Base-by-base conservation (phyloP, 2,329 filamentous ascomycete species). In the Coniochaeta sp. region DNA sequence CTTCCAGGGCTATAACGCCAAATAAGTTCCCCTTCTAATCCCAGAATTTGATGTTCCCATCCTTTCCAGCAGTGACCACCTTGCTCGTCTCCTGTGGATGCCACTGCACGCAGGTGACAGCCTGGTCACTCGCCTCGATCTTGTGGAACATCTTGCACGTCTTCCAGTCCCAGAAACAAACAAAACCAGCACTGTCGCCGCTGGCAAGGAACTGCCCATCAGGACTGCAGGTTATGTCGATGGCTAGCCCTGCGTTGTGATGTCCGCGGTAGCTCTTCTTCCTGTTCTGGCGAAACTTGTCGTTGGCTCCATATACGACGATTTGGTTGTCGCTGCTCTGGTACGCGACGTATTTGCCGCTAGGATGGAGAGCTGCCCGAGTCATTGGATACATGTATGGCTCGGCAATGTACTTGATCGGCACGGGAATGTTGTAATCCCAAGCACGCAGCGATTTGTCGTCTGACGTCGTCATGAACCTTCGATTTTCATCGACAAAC, bases 131-230 rank as follows among this genome's bases (percentile, higher is more conserved):
- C 66, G 91, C 93, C 75, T 89, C 85, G 65, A 99, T 86, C 81
- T 98, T 98, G 77, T 96, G 91, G 76, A 91, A 96, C 92, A 99
- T 93, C 78, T 97, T 98, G 74, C 93, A 96, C 43, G 92, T 97
- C 84, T 99, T 99, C 91, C 93, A 99, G 75, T 98, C 95, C 91
- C 93, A 99, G 77, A 98, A 97, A 75, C 90, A 96, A 56, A 96
- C 86, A 69, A 85, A 97, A 38, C 96, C 95, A 17, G 85, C 91
- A 58, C 86, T 90, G 73, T 99, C 95, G 63, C 95, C 95, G 19
- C 85, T 90, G 22, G 87, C 89, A 59, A 99, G 80, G 72, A 97
- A 96, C 71, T 96, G 91, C 0, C 95, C 95, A 72, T 98, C 95
- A 0, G 93, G 91, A 68, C 87, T 91, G 70, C 96, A 89, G 58